A percentile compares a stretch with the other conserved stretches of the same genome.
Conservation (phyloP, 306 rosid genomes). For the Dryas octopetala region DNA sequence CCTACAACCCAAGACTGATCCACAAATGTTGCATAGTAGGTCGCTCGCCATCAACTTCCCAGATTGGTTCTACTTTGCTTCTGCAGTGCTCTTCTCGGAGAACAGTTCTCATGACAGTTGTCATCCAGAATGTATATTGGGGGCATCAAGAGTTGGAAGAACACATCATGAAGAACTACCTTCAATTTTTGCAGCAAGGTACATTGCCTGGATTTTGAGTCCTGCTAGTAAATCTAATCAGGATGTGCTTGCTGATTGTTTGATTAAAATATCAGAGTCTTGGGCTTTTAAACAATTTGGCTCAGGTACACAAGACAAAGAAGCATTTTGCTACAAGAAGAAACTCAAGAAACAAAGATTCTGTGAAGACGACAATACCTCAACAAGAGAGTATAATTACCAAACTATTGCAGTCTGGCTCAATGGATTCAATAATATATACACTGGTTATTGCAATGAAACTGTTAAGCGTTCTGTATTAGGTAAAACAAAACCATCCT, state of each 20-base stretch:
- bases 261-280: constrained; percentile 30
- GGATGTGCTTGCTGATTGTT: constrained; percentile 28
- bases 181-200: constrained; percentile 32
- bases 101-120: constrained; percentile 13
- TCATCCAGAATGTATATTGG: constrained; percentile 12
- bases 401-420: constrained; percentile 29
- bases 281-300: constrained; percentile 11
- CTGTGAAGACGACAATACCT: constrained; percentile 14
- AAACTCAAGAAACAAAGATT: constrained; percentile 32
- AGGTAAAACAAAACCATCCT: constrained; percentile 6
- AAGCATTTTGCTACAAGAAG: constrained; percentile 25
- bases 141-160: constrained; percentile 12
- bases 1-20: constrained; percentile 6
- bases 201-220: constrained; percentile 42
- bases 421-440: constrained; percentile 19
- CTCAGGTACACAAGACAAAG: constrained; percentile 25
- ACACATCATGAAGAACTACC: constrained; percentile 13
- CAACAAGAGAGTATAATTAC: constrained; percentile 4
- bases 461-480: background rate
- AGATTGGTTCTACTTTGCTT: constrained; percentile 42
- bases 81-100: constrained; percentile 33
- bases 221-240: constrained; percentile 28
- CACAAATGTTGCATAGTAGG: constrained; percentile 32
- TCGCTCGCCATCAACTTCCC: constrained; percentile 46
- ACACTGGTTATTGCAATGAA: constrained; percentile 6